Evolutionary conservation across 1,284 basidiomycete species (phyloP), one percentile per base, ranked within the genome.

Genomic region (Cryptococcus wingfieldii): DNA sequence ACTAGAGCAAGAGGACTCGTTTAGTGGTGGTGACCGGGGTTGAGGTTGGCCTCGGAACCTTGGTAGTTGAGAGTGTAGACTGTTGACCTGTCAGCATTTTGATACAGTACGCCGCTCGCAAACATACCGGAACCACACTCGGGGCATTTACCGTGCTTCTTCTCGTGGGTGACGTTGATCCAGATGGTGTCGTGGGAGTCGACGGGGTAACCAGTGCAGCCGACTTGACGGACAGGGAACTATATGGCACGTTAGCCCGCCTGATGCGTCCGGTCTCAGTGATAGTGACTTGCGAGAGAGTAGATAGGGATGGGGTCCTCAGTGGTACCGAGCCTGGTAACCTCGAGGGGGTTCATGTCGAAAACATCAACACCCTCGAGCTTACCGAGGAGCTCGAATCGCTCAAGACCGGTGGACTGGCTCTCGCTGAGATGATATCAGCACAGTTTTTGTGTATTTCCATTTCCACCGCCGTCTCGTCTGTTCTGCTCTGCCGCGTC

Each of bases 401-500:
- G 90, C 79, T 97, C 94, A 59, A 97, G 82, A 86, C 95, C 94
- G 65, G 95, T 98, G 31, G 94, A 84, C 80, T 98, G 95, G 67
- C 89, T 82, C 71, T 88, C 82, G 79, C 76, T 77, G 59, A 43
- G 28, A 34, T 9, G n/a, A 34, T 39, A 37, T 53, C 7, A 51
- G 53, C 37, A 10, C 18, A 4, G 23, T 34, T 39, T 4, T 28
- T 38, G n/a, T 16, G 28, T 25, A 18, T 38, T 38, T 50, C 27
- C 44, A 18, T 37, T 27, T 16, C 31, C 31, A 38, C 19, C 43
- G 4, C 13, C 38, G 16, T 39, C 25, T n/a, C 25, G 8, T 19
- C 14, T 48, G 6, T 49, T 43, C 47, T 18, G 34, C 43, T 19
- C 39, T 18, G 25, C 27, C 18, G 19, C 28, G 31, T 42, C 25